Conservation (phyloP, 345 rosid genomes). For the Citrus medica region DNA sequence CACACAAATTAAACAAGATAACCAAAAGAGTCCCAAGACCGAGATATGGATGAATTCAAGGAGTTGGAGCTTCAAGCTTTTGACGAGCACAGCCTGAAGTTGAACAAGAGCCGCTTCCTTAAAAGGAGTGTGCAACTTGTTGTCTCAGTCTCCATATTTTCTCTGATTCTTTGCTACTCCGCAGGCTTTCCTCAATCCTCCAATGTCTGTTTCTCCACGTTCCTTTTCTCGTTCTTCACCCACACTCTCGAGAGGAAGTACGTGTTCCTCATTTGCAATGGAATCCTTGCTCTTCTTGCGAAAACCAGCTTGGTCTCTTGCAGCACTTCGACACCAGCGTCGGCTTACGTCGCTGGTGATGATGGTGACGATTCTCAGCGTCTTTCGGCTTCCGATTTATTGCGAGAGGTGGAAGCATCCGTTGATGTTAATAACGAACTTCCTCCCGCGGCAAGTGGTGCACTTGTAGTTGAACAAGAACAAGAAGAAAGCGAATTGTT, state of each 20-base stretch:
- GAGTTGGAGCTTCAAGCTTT: conserved; percentile 2
- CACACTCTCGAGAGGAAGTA: conserved; percentile 45
- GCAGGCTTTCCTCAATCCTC: conserved; percentile 30
- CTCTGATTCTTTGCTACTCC: conserved; percentile 34
- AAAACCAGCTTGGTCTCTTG: conserved; percentile 12
- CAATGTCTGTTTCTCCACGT: conserved; percentile 32
- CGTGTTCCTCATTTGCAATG: conserved; percentile 55
- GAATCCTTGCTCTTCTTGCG: conserved; percentile 51
- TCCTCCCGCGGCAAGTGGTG: neutral
- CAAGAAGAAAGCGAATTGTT: neutral
- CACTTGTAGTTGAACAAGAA: conserved; percentile 1
- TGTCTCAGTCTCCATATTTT: conserved; percentile 24
- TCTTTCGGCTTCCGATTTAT: neutral
- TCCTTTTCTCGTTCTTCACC: conserved; percentile 32
- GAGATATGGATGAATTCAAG: conserved; percentile 9
- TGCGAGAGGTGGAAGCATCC: neutral
- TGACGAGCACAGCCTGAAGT: neutral
- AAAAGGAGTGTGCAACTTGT: conserved; percentile 22
- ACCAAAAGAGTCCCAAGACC: neutral
- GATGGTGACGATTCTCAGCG: too few species aligned
- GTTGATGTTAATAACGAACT: neutral
- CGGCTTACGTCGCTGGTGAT: neutral
- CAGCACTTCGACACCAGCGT: conserved; percentile 1
- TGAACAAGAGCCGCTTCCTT: conserved; percentile 5
- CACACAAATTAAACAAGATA: neutral